Base-by-base conservation (phyloP, 805 yeast species). In the Lipomyces oligophaga region DNA sequence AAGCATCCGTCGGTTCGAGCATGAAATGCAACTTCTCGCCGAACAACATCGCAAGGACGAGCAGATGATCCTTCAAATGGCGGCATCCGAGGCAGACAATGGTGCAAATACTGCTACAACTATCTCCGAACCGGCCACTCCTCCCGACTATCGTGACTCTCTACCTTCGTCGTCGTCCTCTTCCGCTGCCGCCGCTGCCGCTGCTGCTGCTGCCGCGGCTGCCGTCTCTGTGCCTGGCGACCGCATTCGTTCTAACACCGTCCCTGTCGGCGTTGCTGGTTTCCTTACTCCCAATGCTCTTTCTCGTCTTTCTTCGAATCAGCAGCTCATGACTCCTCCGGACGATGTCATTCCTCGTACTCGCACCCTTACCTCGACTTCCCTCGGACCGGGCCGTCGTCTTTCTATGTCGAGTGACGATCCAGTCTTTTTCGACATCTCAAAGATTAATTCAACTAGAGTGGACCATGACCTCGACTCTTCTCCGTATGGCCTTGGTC, bases 11-110 rank as follows among this genome's bases (percentile, higher is more conserved):
- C 53, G 60, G 8, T 55, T 57, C 39, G 60, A 57, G 46, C 58
- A 56, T 38, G 60, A 57, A 41, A 56, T 57, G 59, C 60, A 53
- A 18, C 33, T 43, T 11, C 45, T 57, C 15, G 59, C 50, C 16
- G 50, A 52, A 38, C 60, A 54, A 24, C 60, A 54, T 8, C 60
- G 57, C 34, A 57, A 57, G 35, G 60, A 57, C 40, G 60, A 57
- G 48, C 56, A 53, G 36, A 45, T 57, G 49, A 43, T 54, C 27
- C 41, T 46, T 26, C 60, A 57, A 34, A 51, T 57, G 49, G 53
- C 60, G 32, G 43, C 43, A 32, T 31, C 31, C n/a, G 41, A 37
- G 7, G 38, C 36, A 2, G 58, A 50, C 22, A 44, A 35, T 15
- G 44, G 51, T 21, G 49, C 54, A n/a, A 52, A 49, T 38, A 41